Conservation (phyloP, 441 rosid species). For the Cnidoscolus chayamansa region DNA sequence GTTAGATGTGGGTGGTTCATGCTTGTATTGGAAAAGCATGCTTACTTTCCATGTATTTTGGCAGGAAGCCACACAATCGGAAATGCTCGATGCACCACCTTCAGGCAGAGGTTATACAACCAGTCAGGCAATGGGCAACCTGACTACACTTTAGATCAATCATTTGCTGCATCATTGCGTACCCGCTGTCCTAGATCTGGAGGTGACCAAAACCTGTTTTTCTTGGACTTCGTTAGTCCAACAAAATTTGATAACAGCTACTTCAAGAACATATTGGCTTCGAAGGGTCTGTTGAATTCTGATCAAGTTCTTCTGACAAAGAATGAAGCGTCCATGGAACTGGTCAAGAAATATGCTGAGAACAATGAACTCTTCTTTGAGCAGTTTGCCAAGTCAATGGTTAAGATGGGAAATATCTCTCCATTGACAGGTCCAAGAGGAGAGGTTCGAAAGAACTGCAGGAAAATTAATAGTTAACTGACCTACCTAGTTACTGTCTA, state of each 20-base stretch:
- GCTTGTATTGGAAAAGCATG: not conserved
- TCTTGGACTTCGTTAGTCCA: slow-evolving; percentile 58
- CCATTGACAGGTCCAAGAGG: slow-evolving; percentile 77
- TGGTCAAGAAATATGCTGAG: slow-evolving; percentile 67
- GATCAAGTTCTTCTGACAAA: slow-evolving; percentile 73
- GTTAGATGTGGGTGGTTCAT: not conserved
- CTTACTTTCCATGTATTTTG: not conserved
- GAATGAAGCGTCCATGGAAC: slow-evolving; percentile 47
- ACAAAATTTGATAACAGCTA: slow-evolving; percentile 69
- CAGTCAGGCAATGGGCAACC: slow-evolving; percentile 75
- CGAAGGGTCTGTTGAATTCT: slow-evolving; percentile 69
- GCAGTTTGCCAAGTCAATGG: slow-evolving; percentile 79
- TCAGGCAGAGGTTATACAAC: slow-evolving; percentile 88
- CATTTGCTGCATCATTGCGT: slow-evolving; percentile 59
- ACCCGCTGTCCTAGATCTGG: slow-evolving; percentile 66
- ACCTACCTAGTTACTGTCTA: not conserved
- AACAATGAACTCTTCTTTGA: slow-evolving; percentile 53
- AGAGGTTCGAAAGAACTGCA: slow-evolving; percentile 72
- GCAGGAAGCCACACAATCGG: slow-evolving; percentile 95
- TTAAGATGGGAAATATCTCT: slow-evolving; percentile 81
- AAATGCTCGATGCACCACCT: slow-evolving; percentile 75
- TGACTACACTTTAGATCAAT: slow-evolving; percentile 57
- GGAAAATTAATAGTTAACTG: slow-evolving; percentile 54
- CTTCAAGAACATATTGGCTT: slow-evolving; percentile 65
- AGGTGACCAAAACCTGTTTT: slow-evolving; percentile 78